A percentile compares a stretch with the other conserved stretches of the same genome.
These are phyloP conservation scores for Trichoderma reesei DNA, from an alignment of 495 filamentous ascomycete species.

Conservation along the genomic window DNA sequence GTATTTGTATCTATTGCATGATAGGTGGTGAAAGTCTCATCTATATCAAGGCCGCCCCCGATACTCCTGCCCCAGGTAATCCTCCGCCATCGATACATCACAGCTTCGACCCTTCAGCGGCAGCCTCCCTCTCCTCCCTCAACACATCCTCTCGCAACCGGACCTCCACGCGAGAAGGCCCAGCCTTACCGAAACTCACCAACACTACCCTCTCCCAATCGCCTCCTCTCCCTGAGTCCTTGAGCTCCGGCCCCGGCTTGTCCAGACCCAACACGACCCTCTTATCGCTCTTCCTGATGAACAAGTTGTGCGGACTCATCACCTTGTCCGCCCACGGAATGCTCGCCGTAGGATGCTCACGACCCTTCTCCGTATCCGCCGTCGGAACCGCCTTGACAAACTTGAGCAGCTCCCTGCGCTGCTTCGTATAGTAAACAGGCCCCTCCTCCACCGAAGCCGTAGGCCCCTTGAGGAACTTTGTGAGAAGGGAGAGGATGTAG, in stretches of 20 bases:
- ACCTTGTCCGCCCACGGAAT: slow-evolving; percentile 67
- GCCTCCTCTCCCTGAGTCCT: slow-evolving; percentile 50
- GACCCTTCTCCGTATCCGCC: slow-evolving; percentile 13
- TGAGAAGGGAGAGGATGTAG: slow-evolving; percentile 60
- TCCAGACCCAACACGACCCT: slow-evolving; percentile 57
- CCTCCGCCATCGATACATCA: slow-evolving; percentile 8
- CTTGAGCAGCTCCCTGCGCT: slow-evolving; percentile 41
- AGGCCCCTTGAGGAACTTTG: slow-evolving; percentile 46
- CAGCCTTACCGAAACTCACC: slow-evolving; percentile 51
- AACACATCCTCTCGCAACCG: slow-evolving; percentile 42
- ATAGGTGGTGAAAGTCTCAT: neutral
- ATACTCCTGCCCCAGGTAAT: too few relatives aligned
- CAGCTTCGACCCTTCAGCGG: slow-evolving; percentile 16
- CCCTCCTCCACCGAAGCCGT: slow-evolving; percentile 24
- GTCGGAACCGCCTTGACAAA: slow-evolving; percentile 44
- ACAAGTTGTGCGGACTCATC: slow-evolving; percentile 58
- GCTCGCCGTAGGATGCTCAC: slow-evolving; percentile 27
- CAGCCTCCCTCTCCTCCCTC: slow-evolving; percentile 23
- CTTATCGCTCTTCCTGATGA: slow-evolving; percentile 43
- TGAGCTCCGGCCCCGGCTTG: slow-evolving; percentile 61
- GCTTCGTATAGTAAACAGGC: slow-evolving; percentile 37
- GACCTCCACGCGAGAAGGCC: slow-evolving; percentile 45
- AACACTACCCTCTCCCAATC: slow-evolving; percentile 65
- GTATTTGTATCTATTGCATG: too few relatives aligned
- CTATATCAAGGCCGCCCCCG: neutral